phyloP scores from a whole-genome alignment of 345 rosid genomes.

The Heritiera fomes region DNA sequence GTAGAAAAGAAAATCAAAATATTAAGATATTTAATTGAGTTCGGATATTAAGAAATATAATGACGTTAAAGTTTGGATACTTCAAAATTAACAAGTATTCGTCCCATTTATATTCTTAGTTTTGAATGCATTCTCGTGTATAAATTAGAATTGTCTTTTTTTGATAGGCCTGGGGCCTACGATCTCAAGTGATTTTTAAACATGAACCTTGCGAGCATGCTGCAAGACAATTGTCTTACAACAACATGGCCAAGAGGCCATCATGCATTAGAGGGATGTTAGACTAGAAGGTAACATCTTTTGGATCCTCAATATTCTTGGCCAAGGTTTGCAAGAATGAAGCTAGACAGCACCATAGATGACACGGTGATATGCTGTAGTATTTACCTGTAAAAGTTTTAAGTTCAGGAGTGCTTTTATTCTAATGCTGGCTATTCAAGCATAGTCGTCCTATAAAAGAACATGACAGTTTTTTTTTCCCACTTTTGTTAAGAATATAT shows the following conservation, averaged over 20 bases:
- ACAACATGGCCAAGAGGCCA: conserved; percentile 13
- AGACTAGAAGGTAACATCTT: conserved; percentile 73
- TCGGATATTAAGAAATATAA: too few relatives aligned
- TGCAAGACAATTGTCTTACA: conserved; percentile 26
- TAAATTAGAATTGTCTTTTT: too few relatives aligned
- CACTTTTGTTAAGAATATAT: too few relatives aligned
- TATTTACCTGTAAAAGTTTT: conserved; percentile 59
- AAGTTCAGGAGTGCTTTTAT: too few relatives aligned
- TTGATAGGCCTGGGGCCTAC: conserved; percentile 16
- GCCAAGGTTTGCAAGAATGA: conserved; percentile 90
- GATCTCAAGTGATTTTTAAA: conserved; percentile 30
- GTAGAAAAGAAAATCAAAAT: too few relatives aligned
- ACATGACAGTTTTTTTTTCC: too few relatives aligned
- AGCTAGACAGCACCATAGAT: conserved; percentile 94
- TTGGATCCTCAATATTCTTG: conserved; percentile 79
- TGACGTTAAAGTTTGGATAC: too few relatives aligned
- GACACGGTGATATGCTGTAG: conserved; percentile 91
- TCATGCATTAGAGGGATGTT: not conserved
- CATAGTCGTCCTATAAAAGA: too few relatives aligned
- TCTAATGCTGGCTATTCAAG: too few relatives aligned
- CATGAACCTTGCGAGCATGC: conserved; percentile 31
- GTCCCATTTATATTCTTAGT: too few relatives aligned
- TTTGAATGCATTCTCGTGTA: not conserved
- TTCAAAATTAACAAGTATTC: too few relatives aligned
- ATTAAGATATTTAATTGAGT: too few relatives aligned